phyloP scores from a whole-genome alignment of 2,329 filamentous ascomycete species.

The Colletotrichum sp. region DNA sequence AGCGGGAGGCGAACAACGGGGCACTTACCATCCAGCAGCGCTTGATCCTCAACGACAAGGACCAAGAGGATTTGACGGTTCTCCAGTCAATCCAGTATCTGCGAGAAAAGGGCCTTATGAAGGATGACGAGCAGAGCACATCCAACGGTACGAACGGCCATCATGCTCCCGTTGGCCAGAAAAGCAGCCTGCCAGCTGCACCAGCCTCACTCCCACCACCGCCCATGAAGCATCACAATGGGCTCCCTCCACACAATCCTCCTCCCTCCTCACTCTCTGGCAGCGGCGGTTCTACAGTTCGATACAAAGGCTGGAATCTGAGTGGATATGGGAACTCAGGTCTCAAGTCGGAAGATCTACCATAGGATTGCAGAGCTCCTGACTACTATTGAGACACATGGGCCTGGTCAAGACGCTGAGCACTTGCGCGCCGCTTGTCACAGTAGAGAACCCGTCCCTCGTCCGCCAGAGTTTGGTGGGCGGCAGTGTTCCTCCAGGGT shows the following conservation, averaged over 20 bases:
- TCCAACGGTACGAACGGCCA: slow-evolving; percentile 24
- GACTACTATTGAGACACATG: not conserved
- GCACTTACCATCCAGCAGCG: slow-evolving; percentile 71
- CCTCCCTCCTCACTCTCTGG: slow-evolving; percentile 30
- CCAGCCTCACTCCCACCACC: slow-evolving; percentile 40
- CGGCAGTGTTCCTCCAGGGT: not conserved
- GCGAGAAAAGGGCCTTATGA: slow-evolving; percentile 62
- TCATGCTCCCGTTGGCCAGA: not conserved
- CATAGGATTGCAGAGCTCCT: slow-evolving; percentile 22
- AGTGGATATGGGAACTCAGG: slow-evolving; percentile 45
- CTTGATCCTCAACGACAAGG: slow-evolving; percentile 69
- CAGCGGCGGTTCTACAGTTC: slow-evolving; percentile 25
- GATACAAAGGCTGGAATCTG: slow-evolving; percentile 44
- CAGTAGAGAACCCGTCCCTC: not conserved
- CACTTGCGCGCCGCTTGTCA: not conserved
- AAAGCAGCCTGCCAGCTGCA: slow-evolving; percentile 39
- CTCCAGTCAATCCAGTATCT: slow-evolving; percentile 71
- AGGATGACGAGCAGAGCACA: slow-evolving; percentile 29
- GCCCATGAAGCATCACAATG: slow-evolving; percentile 30
- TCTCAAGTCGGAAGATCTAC: slow-evolving; percentile 36
- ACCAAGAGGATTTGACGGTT: slow-evolving; percentile 70
- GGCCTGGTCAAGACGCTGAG: not conserved
- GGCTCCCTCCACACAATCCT: slow-evolving; percentile 37
- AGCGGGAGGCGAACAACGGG: slow-evolving; percentile 69
- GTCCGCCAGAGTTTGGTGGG: slow-evolving; percentile 14